Base-by-base conservation (phyloP, 106 monocot species). In the Dendrobium huoshanense region DNA sequence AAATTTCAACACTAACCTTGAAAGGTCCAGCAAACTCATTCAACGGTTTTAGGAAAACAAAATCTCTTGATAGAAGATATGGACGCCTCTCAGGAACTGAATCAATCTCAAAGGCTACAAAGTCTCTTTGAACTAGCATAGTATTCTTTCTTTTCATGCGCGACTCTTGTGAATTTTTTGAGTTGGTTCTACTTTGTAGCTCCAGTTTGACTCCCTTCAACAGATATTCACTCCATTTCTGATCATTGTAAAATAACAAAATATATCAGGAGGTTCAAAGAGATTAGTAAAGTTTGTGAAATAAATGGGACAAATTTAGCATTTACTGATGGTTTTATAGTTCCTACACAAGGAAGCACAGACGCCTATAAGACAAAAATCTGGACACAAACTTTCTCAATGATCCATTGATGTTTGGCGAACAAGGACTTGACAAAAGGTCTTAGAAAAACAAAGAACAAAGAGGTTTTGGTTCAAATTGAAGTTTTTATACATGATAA, bases 141-240 rank as follows among this genome's bases (percentile, higher is more conserved):
- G 33, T 33, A 33, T 33, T 33, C 33, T 33, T 33, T 1, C 33
- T 33, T 33, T 33, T 33, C 33, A 33, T 33, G 33, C 2, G 0
- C 1, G 33, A 33, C 33, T 33, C 33, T 56, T 19, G 20, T 33
- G 77, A 75, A n/a, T 37, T 44, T 44, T 5, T 44, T 4, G 44
- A 40, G 49, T 9, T 58, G 41, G 67, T 22, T 55, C 24, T 40
- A 56, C 18, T 17, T 5, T 33, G 78, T 67, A 87, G 76, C 47
- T 81, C 47, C 5, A 87, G 68, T 4, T 56, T 74, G 27, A 84
- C 81, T 72, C 74, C 81, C 7, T 33, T 4, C 27, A 87, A 29
- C 16, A 84, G 43, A 75, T 67, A 87, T 0, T 78, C 41, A 18
- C 73, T 78, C 81, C 84, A 87, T 87, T 84, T 87, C 84, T 87